Conservation (phyloP, 805 yeast species). For the Candida ovalis region DNA sequence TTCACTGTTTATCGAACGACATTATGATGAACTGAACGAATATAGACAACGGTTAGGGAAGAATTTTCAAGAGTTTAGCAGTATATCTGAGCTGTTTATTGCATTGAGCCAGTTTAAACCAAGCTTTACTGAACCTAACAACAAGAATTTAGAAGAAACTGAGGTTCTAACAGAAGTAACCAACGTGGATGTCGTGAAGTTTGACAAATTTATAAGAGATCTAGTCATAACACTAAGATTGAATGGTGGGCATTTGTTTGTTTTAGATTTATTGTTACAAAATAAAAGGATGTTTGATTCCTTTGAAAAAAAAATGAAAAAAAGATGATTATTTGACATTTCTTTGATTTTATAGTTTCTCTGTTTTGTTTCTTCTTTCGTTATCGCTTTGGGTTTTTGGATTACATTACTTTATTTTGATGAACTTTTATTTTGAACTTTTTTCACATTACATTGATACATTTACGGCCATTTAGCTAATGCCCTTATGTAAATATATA, state of each 20-base stretch:
- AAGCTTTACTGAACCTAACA: constrained; percentile 5
- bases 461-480: too few species aligned
- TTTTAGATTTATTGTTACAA: constrained; percentile 53
- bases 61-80: constrained; percentile 35
- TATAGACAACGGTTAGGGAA: constrained; percentile 33
- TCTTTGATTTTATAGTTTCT: neutral
- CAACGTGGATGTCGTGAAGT: constrained; percentile 11
- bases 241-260: constrained; percentile 57
- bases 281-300: constrained; percentile 45
- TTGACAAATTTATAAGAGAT: constrained; percentile 36
- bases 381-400: neutral
- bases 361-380: neutral
- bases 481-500: too few species aligned
- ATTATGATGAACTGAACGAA: constrained; percentile 37
- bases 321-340: constrained; percentile 2
- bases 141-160: constrained; percentile 12
- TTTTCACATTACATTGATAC: too few species aligned
- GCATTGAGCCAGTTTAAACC: constrained; percentile 35
- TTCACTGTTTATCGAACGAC: constrained; percentile 47
- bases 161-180: constrained; percentile 1
- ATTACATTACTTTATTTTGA: too few species aligned
- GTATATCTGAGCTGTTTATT: constrained; percentile 36
- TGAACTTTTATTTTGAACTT: too few species aligned
- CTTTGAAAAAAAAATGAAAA: constrained; percentile 32
- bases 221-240: constrained; percentile 40